Conservation (phyloP, 2,329 filamentous ascomycete species). For the Penicillium sp. region DNA sequence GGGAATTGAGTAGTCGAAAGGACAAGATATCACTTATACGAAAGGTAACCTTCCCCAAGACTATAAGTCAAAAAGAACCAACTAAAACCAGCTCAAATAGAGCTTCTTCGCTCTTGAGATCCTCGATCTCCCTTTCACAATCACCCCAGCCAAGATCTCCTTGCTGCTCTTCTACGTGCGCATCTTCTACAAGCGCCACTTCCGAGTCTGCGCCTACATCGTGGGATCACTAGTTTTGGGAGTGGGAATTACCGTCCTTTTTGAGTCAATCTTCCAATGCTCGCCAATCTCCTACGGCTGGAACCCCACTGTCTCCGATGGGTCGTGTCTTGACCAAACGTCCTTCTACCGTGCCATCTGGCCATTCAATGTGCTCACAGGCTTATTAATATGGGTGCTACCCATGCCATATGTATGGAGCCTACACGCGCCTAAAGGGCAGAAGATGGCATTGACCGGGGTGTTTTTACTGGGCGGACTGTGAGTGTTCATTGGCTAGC, state of each 20-base stretch:
- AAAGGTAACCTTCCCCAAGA: conserved; percentile 14
- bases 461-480: conserved; percentile 25
- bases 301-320: conserved; percentile 12
- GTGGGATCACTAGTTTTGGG: conserved; percentile 20
- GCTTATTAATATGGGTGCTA: conserved; percentile 9
- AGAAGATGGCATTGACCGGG: conserved; percentile 21
- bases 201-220: conserved; percentile 17
- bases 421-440: conserved; percentile 8
- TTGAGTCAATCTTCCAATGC: conserved; percentile 26
- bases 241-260: conserved; percentile 20
- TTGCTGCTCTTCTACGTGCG: conserved; percentile 27
- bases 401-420: conserved; percentile 17
- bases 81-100: conserved; percentile 1
- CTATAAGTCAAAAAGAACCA: not conserved
- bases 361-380: conserved; percentile 15
- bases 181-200: conserved; percentile 20
- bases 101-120: conserved; percentile 3
- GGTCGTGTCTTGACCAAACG: conserved; percentile 19
- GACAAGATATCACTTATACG: conserved; percentile 12
- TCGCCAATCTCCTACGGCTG: conserved; percentile 20
- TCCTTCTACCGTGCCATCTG: conserved; percentile 21
- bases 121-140: conserved; percentile 23
- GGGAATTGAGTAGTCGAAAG: conserved; percentile 6
- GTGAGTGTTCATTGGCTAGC: conserved; percentile 12
- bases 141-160: conserved; percentile 27